phyloP scores from a whole-genome alignment of 331 rosid genomes.

The Pyracantha coccinea region DNA sequence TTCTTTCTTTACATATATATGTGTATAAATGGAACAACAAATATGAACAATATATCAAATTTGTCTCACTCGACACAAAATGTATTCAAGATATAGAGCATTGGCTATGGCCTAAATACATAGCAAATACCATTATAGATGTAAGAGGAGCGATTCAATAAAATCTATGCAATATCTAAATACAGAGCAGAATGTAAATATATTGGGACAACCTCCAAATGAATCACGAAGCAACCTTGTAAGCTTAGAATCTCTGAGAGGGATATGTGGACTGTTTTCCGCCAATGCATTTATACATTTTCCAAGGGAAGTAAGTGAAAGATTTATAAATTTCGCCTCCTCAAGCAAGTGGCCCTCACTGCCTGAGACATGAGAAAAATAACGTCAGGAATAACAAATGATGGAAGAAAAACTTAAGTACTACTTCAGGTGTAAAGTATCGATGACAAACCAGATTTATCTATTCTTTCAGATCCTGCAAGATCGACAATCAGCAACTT shows the following conservation, averaged over 20 bases:
- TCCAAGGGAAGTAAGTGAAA: conserved; percentile 68
- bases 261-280: conserved; percentile 57
- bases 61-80: background rate
- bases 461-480: conserved; percentile 71
- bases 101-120: background rate
- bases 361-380: conserved; percentile 37
- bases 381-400: background rate
- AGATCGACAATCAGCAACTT: conserved; percentile 65
- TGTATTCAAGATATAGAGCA: background rate
- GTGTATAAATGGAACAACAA: background rate
- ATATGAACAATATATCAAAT: background rate
- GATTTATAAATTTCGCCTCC: conserved; percentile 70
- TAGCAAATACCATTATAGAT: background rate
- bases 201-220: conserved; percentile 48
- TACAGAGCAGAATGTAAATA: background rate
- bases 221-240: conserved; percentile 75
- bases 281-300: conserved; percentile 80
- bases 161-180: background rate
- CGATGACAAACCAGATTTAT: conserved; percentile 53
- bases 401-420: background rate
- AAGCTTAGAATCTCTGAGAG: conserved; percentile 67
- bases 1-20: background rate
- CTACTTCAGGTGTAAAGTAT: background rate
- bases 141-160: background rate
- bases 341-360: conserved; percentile 67